Evolutionary conservation across 441 rosid genomes (phyloP).

Genomic region (Hura crepitans): DNA sequence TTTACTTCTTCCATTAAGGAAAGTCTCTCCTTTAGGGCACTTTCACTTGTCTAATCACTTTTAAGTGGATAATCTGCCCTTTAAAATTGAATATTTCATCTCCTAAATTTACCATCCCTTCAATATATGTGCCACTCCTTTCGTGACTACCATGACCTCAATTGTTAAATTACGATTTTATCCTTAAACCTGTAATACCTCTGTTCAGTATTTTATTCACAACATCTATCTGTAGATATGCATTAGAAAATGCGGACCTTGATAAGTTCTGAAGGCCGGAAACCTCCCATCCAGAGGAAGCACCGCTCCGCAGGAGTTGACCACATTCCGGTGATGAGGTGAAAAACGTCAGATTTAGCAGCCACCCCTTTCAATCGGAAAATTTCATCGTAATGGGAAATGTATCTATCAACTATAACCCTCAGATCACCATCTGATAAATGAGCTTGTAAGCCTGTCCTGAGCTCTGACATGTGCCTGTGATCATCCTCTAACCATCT

Average conservation of each 20-base stretch:
- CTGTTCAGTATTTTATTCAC: no score
- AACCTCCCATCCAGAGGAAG: slow-evolving; percentile 97
- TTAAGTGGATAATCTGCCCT: slow-evolving; percentile 24
- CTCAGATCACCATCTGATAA: slow-evolving; percentile 76
- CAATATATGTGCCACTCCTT: no score
- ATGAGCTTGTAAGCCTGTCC: slow-evolving; percentile 83
- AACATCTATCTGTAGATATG: no score
- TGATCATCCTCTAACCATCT: slow-evolving; percentile 92
- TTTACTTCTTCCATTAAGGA: background rate
- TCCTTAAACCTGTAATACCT: no score
- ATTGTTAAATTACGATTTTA: no score
- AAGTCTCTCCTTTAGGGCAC: slow-evolving; percentile 14
- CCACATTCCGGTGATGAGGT: slow-evolving; percentile 91
- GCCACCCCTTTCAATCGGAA: slow-evolving; percentile 66
- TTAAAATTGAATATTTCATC: slow-evolving; percentile 17
- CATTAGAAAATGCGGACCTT: slow-evolving; percentile 47
- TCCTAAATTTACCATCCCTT: background rate
- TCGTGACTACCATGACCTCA: no score
- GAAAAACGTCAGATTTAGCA: slow-evolving; percentile 83
- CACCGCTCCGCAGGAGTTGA: slow-evolving; percentile 90
- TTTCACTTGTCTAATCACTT: slow-evolving; percentile 18
- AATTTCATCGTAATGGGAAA: slow-evolving; percentile 77
- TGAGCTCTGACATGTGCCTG: slow-evolving; percentile 70
- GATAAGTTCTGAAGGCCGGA: slow-evolving; percentile 88
- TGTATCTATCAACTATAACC: slow-evolving; percentile 64